Evolutionary conservation across 176 grass and related monocot genomes (phyloP).

Genomic region (Oryza glaberrima): DNA sequence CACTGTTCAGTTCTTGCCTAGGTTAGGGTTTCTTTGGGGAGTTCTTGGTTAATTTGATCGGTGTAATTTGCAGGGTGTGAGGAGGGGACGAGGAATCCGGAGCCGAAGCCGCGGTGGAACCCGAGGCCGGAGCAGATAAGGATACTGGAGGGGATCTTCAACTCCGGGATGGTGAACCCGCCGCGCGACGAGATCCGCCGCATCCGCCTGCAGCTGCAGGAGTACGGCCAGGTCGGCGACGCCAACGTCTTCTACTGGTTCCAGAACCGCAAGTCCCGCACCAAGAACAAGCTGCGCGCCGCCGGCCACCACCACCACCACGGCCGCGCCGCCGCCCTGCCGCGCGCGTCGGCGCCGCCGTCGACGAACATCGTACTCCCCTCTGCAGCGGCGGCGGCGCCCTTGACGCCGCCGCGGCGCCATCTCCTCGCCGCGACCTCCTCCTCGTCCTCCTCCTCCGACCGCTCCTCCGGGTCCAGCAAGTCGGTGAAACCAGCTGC

Average conservation of each 20-base stretch:
- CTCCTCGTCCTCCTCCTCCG: slow-evolving; percentile 74
- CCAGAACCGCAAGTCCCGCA: slow-evolving; percentile 99
- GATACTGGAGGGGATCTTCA: slow-evolving; percentile 96
- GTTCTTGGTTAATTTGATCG: too few species aligned
- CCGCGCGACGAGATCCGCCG: slow-evolving; percentile 89
- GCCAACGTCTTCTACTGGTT: slow-evolving; percentile 99
- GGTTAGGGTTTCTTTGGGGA: slow-evolving; percentile 37
- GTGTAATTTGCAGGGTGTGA: slow-evolving; percentile 53
- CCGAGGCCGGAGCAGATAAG: slow-evolving; percentile 96
- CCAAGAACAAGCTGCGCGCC: slow-evolving; percentile 81
- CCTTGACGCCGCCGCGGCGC: slow-evolving; percentile 30
- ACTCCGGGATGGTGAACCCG: slow-evolving; percentile 94
- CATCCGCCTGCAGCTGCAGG: slow-evolving; percentile 90
- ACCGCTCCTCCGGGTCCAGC: slow-evolving; percentile 65
- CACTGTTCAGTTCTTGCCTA: slow-evolving; percentile 24
- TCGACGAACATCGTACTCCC: too few species aligned
- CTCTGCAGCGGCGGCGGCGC: not conserved
- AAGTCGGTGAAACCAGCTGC: slow-evolving; percentile 43
- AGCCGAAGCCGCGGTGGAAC: slow-evolving; percentile 88
- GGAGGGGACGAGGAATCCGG: slow-evolving; percentile 61
- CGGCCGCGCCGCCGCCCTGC: slow-evolving; percentile 17
- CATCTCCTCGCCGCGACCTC: slow-evolving; percentile 36
- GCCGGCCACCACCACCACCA: not conserved
- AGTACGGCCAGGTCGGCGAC: slow-evolving; percentile 89
- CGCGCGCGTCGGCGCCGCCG: slow-evolving; percentile 20